phyloP scores from a whole-genome alignment of 768 basidiomycete species.

The Phanerochaete carnosa region DNA sequence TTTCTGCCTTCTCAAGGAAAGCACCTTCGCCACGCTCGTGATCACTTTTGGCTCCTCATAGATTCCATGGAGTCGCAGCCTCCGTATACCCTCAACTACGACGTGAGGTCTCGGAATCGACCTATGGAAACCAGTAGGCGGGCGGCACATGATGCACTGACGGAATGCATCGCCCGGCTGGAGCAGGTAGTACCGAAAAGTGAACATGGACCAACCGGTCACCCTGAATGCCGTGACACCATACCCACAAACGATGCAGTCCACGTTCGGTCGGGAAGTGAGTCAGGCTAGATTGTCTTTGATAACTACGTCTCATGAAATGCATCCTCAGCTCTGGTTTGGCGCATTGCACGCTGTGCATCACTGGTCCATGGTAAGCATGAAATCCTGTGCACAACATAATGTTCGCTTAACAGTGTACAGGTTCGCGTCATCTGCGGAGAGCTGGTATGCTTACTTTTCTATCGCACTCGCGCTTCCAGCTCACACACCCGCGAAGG shows the following conservation, averaged over 20 bases:
- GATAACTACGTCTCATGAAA: slow-evolving; percentile 7
- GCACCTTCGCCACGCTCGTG: slow-evolving; percentile 81
- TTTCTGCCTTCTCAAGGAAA: slow-evolving; percentile 51
- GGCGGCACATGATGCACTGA: slow-evolving; percentile 56
- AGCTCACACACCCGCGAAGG: no score
- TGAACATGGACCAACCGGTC: slow-evolving; percentile 53
- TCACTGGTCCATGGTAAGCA: slow-evolving; percentile 84
- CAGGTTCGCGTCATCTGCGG: slow-evolving; percentile 83
- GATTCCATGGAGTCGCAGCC: slow-evolving; percentile 46
- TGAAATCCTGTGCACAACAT: neutral
- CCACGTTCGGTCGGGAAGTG: slow-evolving; percentile 84
- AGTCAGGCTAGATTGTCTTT: slow-evolving; percentile 4
- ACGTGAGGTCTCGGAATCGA: slow-evolving; percentile 71
- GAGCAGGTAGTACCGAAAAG: slow-evolving; percentile 47
- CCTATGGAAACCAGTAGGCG: slow-evolving; percentile 74
- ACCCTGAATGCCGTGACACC: slow-evolving; percentile 82
- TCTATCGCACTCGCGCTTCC: neutral
- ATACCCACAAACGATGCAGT: slow-evolving; percentile 66
- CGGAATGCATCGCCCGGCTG: slow-evolving; percentile 53
- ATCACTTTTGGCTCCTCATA: slow-evolving; percentile 72
- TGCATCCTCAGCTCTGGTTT: slow-evolving; percentile 68
- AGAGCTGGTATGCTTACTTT: slow-evolving; percentile 58
- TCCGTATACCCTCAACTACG: slow-evolving; percentile 66
- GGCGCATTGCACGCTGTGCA: slow-evolving; percentile 83
- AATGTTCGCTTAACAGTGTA: neutral